Evolutionary conservation across 2,329 filamentous ascomycete genomes (phyloP), one percentile per base, ranked within the genome.

Genomic region (Pseudogymnoascus sp.): DNA sequence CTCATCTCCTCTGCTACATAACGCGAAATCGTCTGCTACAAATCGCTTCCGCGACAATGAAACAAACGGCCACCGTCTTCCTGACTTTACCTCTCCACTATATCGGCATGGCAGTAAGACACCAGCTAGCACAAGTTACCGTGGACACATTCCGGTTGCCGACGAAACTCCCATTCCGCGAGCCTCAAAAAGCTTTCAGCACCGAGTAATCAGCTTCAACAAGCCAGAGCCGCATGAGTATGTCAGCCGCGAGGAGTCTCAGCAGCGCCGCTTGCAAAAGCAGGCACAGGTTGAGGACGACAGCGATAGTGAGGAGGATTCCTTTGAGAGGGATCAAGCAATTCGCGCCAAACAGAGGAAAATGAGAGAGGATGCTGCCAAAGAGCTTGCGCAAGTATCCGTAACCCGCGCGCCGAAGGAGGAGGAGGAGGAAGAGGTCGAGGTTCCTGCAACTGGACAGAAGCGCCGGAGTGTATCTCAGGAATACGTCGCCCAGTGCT

Each of bases 401-500:
- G 49, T 55, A 8, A 55, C 29, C 5, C 49, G 29, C 1, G 10
- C 29, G n/a, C 49, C 49, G n/a, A 55, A 55, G 16, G 49, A 33
- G 49, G 49, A 52, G 10, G 43, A 49, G 14, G 43, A 55, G 26
- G 58, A 59, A 1, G 58, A 60, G 3, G 58, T 60, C 38, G 58
- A 60, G 38, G 58, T 60, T 2, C 58, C 58, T 8, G 58, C 31
- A 26, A 60, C 35, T 19, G 58, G 58, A 8, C 35, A 39, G 12
- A 55, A 21, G 16, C 49, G 49, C 2, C n/a, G 49, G 10, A 55
- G 49, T 12, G 26, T 55, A 55, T 55, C 49, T 55, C 49, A 73
- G 10, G 67, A 70, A 2, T 69, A 69, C 21, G 43, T 69, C 12
- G 65, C 68, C 7, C 70, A 72, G 60, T 68, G 67, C 60, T 64